A percentile compares a stretch with the other conserved stretches of the same genome.
Evolutionary conservation across 176 grass and related monocot species (phyloP).

Genomic region (Oryza brachyantha): DNA sequence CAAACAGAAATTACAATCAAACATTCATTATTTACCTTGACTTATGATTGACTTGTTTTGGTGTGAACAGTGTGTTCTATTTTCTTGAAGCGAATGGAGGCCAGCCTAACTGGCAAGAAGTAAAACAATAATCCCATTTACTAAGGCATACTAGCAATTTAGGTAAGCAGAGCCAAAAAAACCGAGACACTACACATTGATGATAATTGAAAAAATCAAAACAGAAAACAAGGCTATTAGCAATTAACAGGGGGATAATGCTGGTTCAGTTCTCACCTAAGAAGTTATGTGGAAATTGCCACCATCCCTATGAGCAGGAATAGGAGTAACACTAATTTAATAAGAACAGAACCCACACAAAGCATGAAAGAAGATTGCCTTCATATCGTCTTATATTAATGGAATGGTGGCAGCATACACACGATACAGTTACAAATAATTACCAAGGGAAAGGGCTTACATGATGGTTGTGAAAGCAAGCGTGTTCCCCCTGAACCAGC

Average conservation of each 20-base stretch:
- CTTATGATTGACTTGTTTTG: background rate
- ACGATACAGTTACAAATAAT: conserved; percentile 9
- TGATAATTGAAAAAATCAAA: background rate
- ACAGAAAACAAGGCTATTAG: background rate
- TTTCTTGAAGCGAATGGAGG: background rate
- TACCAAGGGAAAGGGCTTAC: conserved; percentile 39
- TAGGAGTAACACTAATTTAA: background rate
- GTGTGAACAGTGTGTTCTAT: background rate
- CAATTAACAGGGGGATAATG: background rate
- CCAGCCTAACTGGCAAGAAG: background rate
- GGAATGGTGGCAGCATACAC: background rate
- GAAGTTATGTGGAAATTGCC: background rate
- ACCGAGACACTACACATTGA: background rate
- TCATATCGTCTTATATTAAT: background rate
- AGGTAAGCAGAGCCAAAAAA: background rate
- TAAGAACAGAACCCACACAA: background rate
- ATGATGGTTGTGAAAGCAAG: conserved; percentile 77
- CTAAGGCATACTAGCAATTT: background rate
- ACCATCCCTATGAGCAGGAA: background rate
- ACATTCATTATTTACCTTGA: conserved; percentile 19
- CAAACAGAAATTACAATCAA: conserved; percentile 5
- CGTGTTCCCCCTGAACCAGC: conserved; percentile 71
- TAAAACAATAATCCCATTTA: background rate
- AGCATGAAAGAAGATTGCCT: background rate
- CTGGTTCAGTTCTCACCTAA: background rate